Evolutionary conservation across 495 filamentous ascomycete species (phyloP), one percentile per base, ranked within the genome.

Genomic region (Tuber aestivum): DNA sequence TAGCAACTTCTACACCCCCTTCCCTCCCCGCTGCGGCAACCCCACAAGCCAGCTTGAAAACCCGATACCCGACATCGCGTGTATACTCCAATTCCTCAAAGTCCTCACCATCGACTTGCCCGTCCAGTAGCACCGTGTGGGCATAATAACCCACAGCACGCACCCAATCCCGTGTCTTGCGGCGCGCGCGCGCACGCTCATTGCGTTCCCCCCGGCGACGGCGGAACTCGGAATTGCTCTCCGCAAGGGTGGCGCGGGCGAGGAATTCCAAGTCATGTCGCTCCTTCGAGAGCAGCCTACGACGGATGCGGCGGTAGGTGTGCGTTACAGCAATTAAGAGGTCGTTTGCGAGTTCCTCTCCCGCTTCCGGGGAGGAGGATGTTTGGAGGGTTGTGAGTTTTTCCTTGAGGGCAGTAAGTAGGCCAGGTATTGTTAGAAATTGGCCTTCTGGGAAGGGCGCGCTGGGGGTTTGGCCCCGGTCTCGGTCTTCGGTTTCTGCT

Each of bases 1-100:
- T 88, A 87, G 91, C 87, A 70, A 93, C 79, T 3, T 93, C 75
- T 0, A 89, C 88, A 68, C 91, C 85, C 7, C 86, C 90, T 10
- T 92, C 89, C 65, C 87, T 88, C 38, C 50, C 50, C 23, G 4
- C 56, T 3, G 12, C 56, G 4, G 90, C 80, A 23, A 65, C n/a
- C 72, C 72, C 72, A 73, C 37, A 73, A 69, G 14, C 70, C 32
- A 72, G 23, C 32, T 50, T 45, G 38, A 41, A 65, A 32, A 65
- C 27, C 6, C 56, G 56, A 65, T 65, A 32, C n/a, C 27, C 23
- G 56, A 65, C 3, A 35, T 71, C 70, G 23, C 70, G 37, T 10
- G 70, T 42, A 42, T 71, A 71, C 38, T 40, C 37, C 37, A 71
- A 42, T 32, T 65, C 56, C n/a, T 65, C 56, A 18, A 65, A 65